Conservation (phyloP, 371 early-diverging fungal genomes). For the Mortierella sp. region DNA sequence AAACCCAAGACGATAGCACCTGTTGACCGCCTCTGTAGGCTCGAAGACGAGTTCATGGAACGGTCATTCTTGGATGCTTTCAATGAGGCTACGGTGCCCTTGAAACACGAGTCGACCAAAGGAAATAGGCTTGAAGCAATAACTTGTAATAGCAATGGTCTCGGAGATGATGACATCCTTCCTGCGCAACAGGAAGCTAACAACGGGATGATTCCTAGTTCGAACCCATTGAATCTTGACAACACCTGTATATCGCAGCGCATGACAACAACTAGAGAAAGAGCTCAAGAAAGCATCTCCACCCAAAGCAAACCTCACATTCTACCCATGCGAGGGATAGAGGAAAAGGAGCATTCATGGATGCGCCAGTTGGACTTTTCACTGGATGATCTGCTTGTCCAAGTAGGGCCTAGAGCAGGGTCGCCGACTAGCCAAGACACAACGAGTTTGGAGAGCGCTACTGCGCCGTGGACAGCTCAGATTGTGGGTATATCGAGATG, state of each 20-base stretch:
- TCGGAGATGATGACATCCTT: neutral
- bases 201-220: neutral
- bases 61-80: slow-evolving; percentile 17
- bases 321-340: neutral
- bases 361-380: slow-evolving; percentile 35
- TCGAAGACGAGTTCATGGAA: slow-evolving; percentile 20
- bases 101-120: neutral
- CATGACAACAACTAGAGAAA: slow-evolving; percentile 23
- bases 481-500: slow-evolving; percentile 28
- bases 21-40: neutral
- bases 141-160: neutral
- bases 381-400: slow-evolving; percentile 30
- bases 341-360: neutral
- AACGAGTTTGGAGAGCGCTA: neutral
- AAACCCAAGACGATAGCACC: neutral
- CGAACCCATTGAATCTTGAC: neutral
- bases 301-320: neutral
- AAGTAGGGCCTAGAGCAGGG: no score
- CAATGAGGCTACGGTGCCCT: neutral
- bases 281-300: neutral
- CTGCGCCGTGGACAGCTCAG: neutral
- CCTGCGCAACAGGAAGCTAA: neutral
- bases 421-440: no score
- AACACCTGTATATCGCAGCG: neutral
- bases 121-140: no score